These are phyloP conservation scores for Clavispora carvajalis DNA, from an alignment of 805 yeast species.

Conservation along the genomic window DNA sequence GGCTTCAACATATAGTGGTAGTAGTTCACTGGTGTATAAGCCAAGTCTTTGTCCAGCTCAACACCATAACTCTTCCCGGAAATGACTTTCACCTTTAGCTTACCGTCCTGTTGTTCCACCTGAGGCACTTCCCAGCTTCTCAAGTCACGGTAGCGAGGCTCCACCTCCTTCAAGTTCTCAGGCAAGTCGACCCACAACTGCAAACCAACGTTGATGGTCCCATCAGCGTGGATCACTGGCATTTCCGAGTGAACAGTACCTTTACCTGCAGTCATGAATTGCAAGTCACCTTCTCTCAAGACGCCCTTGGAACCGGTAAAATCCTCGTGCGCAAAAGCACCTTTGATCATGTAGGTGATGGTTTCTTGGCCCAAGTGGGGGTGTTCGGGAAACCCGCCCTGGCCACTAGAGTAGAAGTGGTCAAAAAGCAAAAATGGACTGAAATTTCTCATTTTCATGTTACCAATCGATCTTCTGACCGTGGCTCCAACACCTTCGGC, in stretches of 20 bases:
- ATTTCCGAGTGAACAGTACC: conserved; percentile 86
- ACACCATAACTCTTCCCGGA: conserved; percentile 75
- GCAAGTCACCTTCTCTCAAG: conserved; percentile 76
- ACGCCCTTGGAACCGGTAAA: conserved; percentile 82
- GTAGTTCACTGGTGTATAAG: conserved; percentile 76
- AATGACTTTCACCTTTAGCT: conserved; percentile 63
- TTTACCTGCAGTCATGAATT: conserved; percentile 90
- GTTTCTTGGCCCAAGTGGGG: conserved; percentile 84
- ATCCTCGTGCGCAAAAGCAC: conserved; percentile 76
- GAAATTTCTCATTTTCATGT: conserved; percentile 61
- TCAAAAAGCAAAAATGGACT: conserved; percentile 80
- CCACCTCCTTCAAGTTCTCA: conserved; percentile 24
- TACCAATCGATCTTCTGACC: conserved; percentile 78
- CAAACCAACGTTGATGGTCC: conserved; percentile 43
- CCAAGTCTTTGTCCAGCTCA: conserved; percentile 67
- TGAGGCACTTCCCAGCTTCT: conserved; percentile 66
- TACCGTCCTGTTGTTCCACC: conserved; percentile 56
- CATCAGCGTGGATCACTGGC: conserved; percentile 52
- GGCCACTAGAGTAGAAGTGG: conserved; percentile 61
- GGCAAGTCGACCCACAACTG: conserved; percentile 60
- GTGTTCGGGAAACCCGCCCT: conserved; percentile 78
- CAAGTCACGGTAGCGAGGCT: conserved; percentile 77
- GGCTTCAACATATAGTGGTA: conserved; percentile 59
- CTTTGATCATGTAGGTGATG: conserved; percentile 61
- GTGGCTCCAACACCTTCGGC: conserved; percentile 86